Evolutionary conservation across 129 eudicot genomes (phyloP).

Genomic region (Kitagawia praeruptora): DNA sequence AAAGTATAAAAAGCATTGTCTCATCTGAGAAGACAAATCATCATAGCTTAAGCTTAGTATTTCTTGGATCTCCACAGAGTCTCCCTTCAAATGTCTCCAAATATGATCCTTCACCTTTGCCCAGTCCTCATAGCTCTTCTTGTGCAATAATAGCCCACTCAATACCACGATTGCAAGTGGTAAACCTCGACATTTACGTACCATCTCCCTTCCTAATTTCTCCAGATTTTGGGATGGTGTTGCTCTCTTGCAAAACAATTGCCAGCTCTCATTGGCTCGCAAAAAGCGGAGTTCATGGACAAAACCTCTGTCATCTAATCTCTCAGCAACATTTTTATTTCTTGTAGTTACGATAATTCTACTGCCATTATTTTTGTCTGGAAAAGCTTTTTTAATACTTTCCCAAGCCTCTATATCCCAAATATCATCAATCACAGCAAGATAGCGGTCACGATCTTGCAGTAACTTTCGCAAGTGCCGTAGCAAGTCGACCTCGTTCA

Average conservation of each 20-base stretch:
- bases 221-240: too few relatives aligned
- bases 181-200: too few relatives aligned
- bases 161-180: too few relatives aligned
- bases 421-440: slow-evolving; percentile 10
- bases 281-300: background rate
- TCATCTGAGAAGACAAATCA: background rate
- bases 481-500: background rate
- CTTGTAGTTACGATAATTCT: background rate
- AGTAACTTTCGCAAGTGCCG: background rate
- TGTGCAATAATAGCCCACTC: too few relatives aligned
- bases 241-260: background rate
- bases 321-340: background rate
- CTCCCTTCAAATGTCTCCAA: background rate
- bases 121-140: background rate
- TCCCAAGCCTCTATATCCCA: slow-evolving; percentile 3
- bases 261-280: slow-evolving; percentile 8
- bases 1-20: background rate
- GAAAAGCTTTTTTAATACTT: background rate
- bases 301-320: background rate
- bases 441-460: background rate
- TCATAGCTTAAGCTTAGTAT: background rate
- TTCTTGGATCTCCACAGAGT: background rate
- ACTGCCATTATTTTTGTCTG: background rate
- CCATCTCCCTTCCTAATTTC: too few relatives aligned
- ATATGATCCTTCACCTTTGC: background rate